Evolutionary conservation across 1,284 basidiomycete species (phyloP), one percentile per base, ranked within the genome.

Genomic region (Ceratobasidium sp.): DNA sequence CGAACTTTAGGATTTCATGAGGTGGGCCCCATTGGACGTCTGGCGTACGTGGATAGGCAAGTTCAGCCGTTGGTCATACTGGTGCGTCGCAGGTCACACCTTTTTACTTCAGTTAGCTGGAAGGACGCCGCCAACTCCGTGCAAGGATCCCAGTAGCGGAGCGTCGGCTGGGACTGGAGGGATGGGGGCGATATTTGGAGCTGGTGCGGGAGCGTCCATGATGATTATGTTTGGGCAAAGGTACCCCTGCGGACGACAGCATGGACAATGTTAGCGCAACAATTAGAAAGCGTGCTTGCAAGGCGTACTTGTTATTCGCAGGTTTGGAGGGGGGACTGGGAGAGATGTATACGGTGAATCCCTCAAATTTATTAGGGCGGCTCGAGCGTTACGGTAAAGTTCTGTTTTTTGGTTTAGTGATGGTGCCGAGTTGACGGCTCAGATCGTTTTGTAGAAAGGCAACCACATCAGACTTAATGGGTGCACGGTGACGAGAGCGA

Each of bases 61-160:
- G 12, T 27, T 55, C 23, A 55, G 54, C 54, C 10, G 23, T 27
- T 55, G 23, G 23, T n/a, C 23, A 30, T 55, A 10, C 23, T 30
- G 38, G 1, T 64, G 16, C 41, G 18, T 44, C 16, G 6, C 10
- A 6, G 5, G 41, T 23, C 38, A 18, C 18, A 66, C 64, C 44
- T 66, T 44, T 44, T 44, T 20, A 8, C 16, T 48, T 30, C n/a
- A 23, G 44, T 48, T 33, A 50, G 6, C 20, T 5, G 46, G 44
- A 8, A 10, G 14, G 46, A 66, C 64, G 12, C 64, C 64, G 18
- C 44, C 23, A 33, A 66, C 27, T 23, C 64, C 64, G 20, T 16
- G n/a, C 7, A 66, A 33, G 3, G 64, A 66, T 50, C 64, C 64
- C 23, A 44, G 64, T 46, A 66, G 18, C n/a, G 41, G 41, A 3